Percentiles rank a stretch among this genome's conserved stretches.
Evolutionary conservation across 2,329 filamentous ascomycete species (phyloP).

Genomic region (Fusarium ambrosium): DNA sequence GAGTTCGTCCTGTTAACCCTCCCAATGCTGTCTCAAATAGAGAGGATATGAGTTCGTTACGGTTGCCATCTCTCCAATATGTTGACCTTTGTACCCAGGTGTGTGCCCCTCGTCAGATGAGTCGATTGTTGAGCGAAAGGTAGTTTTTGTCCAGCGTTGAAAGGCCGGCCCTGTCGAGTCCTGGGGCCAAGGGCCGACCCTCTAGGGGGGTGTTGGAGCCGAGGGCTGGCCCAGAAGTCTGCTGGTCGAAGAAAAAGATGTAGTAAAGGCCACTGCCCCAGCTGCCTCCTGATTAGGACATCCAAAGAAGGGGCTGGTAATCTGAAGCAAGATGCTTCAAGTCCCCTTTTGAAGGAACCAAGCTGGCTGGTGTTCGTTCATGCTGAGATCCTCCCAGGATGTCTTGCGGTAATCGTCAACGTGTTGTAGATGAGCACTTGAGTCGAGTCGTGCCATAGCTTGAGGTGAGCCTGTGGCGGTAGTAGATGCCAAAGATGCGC

Average conservation of each 20-base stretch:
- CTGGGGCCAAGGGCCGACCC: neutral
- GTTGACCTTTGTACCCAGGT: too few relatives aligned
- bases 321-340: neutral
- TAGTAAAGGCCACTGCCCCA: neutral
- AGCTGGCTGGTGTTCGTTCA: too few relatives aligned
- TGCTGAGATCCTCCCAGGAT: neutral
- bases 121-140: too few relatives aligned
- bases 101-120: too few relatives aligned
- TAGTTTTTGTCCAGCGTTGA: too few relatives aligned
- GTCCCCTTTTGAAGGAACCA: neutral
- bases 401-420: neutral
- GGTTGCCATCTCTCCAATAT: too few relatives aligned
- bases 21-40: too few relatives aligned
- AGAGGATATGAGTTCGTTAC: too few relatives aligned
- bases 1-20: too few relatives aligned
- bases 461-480: neutral
- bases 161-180: too few relatives aligned
- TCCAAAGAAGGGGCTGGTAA: neutral
- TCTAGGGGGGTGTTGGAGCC: neutral
- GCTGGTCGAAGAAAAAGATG: neutral
- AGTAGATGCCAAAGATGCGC: neutral
- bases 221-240: neutral
- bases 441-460: neutral
- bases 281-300: neutral
- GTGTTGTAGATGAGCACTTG: neutral